phyloP scores from a whole-genome alignment of 73 alveolate genomes.

The Paramecium bursaria region DNA sequence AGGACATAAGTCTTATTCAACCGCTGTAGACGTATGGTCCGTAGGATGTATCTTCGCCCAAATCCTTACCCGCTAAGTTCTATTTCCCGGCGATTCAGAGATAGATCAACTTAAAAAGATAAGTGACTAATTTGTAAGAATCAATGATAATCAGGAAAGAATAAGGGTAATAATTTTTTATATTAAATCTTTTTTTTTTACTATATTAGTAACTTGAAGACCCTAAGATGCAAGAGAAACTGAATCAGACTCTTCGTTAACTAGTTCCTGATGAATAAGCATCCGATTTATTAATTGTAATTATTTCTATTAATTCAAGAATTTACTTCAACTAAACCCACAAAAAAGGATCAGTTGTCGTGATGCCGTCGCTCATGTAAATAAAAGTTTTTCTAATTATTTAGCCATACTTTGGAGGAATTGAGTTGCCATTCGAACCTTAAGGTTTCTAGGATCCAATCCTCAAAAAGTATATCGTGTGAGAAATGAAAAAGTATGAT shows the following conservation, averaged over 20 bases:
- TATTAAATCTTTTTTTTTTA: not conserved
- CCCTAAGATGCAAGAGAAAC: not conserved
- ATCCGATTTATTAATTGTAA: conserved; percentile 40
- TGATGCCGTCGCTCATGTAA: conserved; percentile 42
- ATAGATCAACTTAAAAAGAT: conserved; percentile 71
- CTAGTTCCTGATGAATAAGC: too few relatives aligned
- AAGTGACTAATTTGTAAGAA: not conserved
- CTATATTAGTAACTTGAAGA: not conserved
- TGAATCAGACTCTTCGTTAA: not conserved
- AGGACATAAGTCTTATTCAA: conserved; percentile 79
- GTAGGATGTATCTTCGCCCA: conserved; percentile 95
- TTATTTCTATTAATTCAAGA: not conserved
- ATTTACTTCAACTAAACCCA: conserved; percentile 36
- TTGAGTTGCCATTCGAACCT: not conserved
- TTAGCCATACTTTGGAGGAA: conserved; percentile 24
- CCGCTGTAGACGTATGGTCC: conserved; percentile 94
- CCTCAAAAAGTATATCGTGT: not conserved
- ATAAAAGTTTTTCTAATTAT: not conserved
- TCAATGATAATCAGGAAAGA: not conserved
- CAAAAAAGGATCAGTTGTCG: conserved; percentile 5
- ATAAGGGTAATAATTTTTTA: not conserved
- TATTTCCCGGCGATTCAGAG: conserved; percentile 82
- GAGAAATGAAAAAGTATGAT: not conserved
- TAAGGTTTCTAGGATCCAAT: too few relatives aligned
- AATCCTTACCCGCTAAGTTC: conserved; percentile 85